Conservation (phyloP, 2,329 filamentous ascomycete species). For the Rhynchosporium graminicola region DNA sequence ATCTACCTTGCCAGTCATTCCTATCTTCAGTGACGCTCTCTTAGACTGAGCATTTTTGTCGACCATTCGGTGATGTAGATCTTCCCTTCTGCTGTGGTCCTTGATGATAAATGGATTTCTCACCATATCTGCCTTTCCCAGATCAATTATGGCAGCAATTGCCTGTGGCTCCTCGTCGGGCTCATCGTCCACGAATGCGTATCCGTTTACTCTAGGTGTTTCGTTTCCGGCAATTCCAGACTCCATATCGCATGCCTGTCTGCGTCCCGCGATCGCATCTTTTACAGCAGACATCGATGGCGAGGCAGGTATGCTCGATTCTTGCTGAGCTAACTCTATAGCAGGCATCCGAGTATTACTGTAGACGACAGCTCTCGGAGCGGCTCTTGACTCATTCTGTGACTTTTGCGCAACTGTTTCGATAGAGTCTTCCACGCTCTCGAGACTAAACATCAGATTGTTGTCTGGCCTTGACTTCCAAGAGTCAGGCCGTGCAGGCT, state of each 20-base stretch:
- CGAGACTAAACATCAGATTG: conserved; percentile 80
- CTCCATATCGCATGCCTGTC: conserved; percentile 63
- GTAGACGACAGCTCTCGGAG: conserved; percentile 76
- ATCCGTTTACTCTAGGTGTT: conserved; percentile 90
- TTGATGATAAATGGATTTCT: conserved; percentile 80
- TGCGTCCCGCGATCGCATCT: conserved; percentile 77
- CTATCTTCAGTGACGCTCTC: conserved; percentile 59
- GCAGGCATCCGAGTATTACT: conserved; percentile 78
- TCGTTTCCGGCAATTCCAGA: conserved; percentile 61
- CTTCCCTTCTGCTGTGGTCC: conserved; percentile 74
- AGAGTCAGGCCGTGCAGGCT: conserved; percentile 74
- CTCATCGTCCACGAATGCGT: conserved; percentile 89
- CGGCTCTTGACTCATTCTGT: conserved; percentile 70
- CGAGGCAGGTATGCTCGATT: conserved; percentile 62
- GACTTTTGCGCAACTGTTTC: conserved; percentile 67
- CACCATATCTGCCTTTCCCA: conserved; percentile 61
- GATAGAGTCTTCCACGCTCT: conserved; percentile 59
- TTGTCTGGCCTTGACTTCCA: conserved; percentile 80
- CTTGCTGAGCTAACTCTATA: conserved; percentile 43
- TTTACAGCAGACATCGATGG: conserved; percentile 83
- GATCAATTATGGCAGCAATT: conserved; percentile 51
- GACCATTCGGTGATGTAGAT: conserved; percentile 82
- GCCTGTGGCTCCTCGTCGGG: conserved; percentile 50
- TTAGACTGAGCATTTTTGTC: conserved; percentile 77
- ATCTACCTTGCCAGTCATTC: conserved; percentile 60